phyloP scores from a whole-genome alignment of 805 yeast genomes.

The Isabelozyma gotoi region DNA sequence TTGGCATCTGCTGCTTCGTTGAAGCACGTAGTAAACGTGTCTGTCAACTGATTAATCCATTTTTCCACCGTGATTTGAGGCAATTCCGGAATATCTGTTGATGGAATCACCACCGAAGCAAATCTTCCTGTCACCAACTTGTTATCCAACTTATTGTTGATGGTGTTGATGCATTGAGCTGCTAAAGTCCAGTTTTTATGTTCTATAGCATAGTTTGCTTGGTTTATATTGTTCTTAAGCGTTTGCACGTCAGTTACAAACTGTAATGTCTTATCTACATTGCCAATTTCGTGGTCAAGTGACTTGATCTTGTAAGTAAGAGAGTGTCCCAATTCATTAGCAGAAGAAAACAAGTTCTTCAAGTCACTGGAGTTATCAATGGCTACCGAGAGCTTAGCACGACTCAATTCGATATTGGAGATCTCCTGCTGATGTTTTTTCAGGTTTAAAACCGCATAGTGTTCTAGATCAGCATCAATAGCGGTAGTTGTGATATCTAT shows the following conservation, averaged over 20 bases:
- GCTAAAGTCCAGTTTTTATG: constrained; percentile 75
- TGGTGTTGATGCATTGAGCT: constrained; percentile 57
- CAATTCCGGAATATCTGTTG: constrained; percentile 77
- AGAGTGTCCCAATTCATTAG: constrained; percentile 63
- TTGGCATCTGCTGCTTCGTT: constrained; percentile 63
- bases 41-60: constrained; percentile 61
- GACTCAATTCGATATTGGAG: constrained; percentile 53
- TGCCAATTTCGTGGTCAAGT: constrained; percentile 66
- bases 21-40: constrained; percentile 61
- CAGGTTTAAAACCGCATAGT: constrained; percentile 21
- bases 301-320: constrained; percentile 69
- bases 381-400: constrained; percentile 65
- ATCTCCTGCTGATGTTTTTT: constrained; percentile 36
- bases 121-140: constrained; percentile 60
- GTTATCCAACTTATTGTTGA: constrained; percentile 47
- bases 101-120: constrained; percentile 81
- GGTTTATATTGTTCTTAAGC: constrained; percentile 64
- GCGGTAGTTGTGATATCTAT: constrained; percentile 25
- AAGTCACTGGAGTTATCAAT: constrained; percentile 57
- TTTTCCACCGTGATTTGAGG: constrained; percentile 58
- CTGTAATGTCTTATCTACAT: constrained; percentile 58
- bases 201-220: constrained; percentile 67
- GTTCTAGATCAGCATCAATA: constrained; percentile 26
- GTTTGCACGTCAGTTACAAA: constrained; percentile 66
- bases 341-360: constrained; percentile 52